Conservation (phyloP, 805 yeast species). For the Candida boleticola region DNA sequence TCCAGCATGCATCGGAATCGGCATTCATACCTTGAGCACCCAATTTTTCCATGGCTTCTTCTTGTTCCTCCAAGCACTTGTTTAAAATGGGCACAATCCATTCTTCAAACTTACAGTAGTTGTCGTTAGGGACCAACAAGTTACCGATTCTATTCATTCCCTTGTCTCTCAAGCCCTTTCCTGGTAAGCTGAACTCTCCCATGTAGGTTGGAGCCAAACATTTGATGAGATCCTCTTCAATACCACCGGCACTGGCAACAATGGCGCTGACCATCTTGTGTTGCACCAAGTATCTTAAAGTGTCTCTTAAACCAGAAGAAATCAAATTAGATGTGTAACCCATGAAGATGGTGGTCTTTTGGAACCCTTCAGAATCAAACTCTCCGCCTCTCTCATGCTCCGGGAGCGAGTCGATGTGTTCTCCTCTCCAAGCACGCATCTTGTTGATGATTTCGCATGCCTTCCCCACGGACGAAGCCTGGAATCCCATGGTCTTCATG, state of each 20-base stretch:
- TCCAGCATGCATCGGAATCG: conserved; percentile 71
- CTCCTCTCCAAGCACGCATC: conserved; percentile 94
- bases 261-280: conserved; percentile 92
- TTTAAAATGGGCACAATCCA: conserved; percentile 97
- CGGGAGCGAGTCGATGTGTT: conserved; percentile 61
- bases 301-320: conserved; percentile 90
- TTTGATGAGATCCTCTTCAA: conserved; percentile 96
- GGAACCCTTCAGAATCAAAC: conserved; percentile 74
- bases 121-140: conserved; percentile 94
- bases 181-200: conserved; percentile 86
- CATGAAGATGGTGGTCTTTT: conserved; percentile 86
- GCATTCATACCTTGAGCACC: conserved; percentile 63
- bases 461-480: conserved; percentile 79
- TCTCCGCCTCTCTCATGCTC: conserved; percentile 70
- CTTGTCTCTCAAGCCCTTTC: conserved; percentile 79
- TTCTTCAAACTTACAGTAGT: conserved; percentile 96
- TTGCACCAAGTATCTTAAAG: conserved; percentile 84
- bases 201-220: conserved; percentile 94
- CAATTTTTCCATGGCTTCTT: conserved; percentile 48
- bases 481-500: conserved; percentile 97
- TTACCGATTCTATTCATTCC: conserved; percentile 99
- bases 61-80: conserved; percentile 85
- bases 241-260: conserved; percentile 98
- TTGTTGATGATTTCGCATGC: conserved; percentile 92
- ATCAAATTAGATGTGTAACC: conserved; percentile 97